Percentiles rank a stretch among this genome's conserved stretches.
Conservation (phyloP, 192 early-diverging fungal species). For the Backusella parvicylindrica region DNA sequence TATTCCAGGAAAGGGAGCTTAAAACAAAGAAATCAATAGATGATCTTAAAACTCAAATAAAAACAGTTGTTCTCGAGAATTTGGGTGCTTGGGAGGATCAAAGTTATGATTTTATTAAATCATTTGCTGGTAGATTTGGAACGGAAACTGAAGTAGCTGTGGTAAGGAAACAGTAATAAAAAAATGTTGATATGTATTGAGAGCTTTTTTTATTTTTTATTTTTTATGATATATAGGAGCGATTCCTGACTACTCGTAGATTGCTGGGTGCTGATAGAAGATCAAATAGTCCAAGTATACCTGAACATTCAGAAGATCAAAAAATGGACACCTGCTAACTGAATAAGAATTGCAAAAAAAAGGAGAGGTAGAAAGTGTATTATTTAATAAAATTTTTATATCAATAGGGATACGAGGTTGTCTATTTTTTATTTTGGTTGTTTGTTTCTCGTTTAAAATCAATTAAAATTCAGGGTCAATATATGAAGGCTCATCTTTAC, state of each 20-base stretch:
- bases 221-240: conserved; percentile 13
- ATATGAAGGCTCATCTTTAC: too few relatives aligned
- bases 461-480: too few relatives aligned
- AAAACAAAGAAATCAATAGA: conserved; percentile 71
- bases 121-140: conserved; percentile 65
- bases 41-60: conserved; percentile 63
- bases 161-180: not conserved
- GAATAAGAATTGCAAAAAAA: not conserved
- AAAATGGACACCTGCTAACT: not conserved
- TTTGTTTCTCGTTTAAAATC: not conserved
- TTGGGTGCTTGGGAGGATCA: conserved; percentile 69
- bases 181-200: not conserved
- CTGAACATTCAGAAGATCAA: not conserved
- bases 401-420: not conserved
- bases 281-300: not conserved
- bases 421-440: not conserved
- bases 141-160: conserved; percentile 49
- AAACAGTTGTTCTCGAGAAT: conserved; percentile 62
- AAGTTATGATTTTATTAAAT: conserved; percentile 68
- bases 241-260: conserved; percentile 1
- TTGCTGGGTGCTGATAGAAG: not conserved
- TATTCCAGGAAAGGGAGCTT: conserved; percentile 69
- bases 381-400: not conserved
- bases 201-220: too few relatives aligned
- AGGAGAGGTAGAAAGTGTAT: not conserved